A percentile compares a stretch with the other conserved stretches of the same genome.
Evolutionary conservation across 352 stramenopile genomes (phyloP).

Genomic region (Pythium aristosporum): DNA sequence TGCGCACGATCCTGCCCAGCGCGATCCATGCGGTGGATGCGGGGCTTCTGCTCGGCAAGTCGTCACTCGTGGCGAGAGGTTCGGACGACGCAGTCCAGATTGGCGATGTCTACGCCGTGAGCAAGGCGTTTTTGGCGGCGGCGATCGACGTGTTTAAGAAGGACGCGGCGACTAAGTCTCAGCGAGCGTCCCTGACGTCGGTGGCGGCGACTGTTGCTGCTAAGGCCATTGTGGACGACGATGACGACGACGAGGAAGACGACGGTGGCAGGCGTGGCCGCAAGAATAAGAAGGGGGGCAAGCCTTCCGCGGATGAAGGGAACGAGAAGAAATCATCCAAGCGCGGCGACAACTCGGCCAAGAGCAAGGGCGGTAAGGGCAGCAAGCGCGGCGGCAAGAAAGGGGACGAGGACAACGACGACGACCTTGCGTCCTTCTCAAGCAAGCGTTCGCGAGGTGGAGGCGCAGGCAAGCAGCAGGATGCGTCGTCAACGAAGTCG

Average conservation of each 20-base stretch:
- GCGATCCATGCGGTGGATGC: constrained; percentile 47
- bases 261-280: constrained; percentile 37
- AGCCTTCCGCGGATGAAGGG: constrained; percentile 17
- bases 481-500: constrained; percentile 22
- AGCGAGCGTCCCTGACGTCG: constrained; percentile 35
- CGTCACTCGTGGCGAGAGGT: constrained; percentile 30
- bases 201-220: not conserved
- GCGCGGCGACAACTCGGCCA: constrained; percentile 33
- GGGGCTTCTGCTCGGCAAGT: constrained; percentile 50
- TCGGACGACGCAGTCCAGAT: constrained; percentile 48
- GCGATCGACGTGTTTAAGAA: constrained; percentile 49
- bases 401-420: constrained; percentile 29
- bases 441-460: constrained; percentile 31
- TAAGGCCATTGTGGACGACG: constrained; percentile 29
- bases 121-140: constrained; percentile 48
- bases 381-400: constrained; percentile 42
- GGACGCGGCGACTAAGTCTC: constrained; percentile 47
- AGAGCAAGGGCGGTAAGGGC: constrained; percentile 33
- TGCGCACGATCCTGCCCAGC: constrained; percentile 58
- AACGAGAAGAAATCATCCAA: constrained; percentile 41
- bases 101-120: constrained; percentile 58
- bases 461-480: constrained; percentile 16
- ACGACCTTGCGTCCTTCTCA: not conserved
- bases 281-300: constrained; percentile 31
- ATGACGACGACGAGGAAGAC: constrained; percentile 41